Conservation (phyloP, 768 basidiomycete species). For the Pisolithus tinctorius region DNA sequence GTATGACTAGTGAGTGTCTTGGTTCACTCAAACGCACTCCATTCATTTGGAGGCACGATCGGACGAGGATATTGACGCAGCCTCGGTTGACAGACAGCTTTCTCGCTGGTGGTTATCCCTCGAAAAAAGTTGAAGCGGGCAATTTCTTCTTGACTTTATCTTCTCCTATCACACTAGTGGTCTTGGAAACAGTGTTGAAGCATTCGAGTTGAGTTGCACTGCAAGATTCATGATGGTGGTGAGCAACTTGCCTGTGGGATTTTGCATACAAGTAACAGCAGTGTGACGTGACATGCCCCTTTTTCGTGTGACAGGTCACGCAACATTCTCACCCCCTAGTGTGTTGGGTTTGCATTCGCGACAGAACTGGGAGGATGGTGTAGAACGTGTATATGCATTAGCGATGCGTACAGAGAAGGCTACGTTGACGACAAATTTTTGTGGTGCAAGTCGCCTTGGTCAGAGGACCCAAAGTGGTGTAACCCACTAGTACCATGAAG, state of each 20-base stretch:
- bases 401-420: background rate
- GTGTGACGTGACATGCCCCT: conserved; percentile 7
- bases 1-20: conserved; percentile 8
- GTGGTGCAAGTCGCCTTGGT: too few species aligned
- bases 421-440: too few species aligned
- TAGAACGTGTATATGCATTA: background rate
- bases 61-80: background rate
- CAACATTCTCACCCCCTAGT: background rate
- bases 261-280: background rate
- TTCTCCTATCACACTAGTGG: conserved; percentile 5
- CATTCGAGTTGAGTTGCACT: conserved; percentile 6
- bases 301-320: conserved; percentile 2
- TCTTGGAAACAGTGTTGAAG: conserved; percentile 3
- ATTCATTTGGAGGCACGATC: background rate
- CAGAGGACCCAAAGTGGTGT: too few species aligned
- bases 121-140: background rate
- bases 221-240: conserved; percentile 6
- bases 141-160: background rate
- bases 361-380: background rate
- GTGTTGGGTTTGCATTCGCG: background rate
- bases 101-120: background rate
- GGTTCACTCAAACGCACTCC: conserved; percentile 4
- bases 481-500: too few species aligned
- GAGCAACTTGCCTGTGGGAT: conserved; percentile 6
- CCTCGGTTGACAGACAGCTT: background rate